Evolutionary conservation across 202 grass and related monocot species (phyloP), one percentile per base, ranked within the genome.

Genomic region (Eragrostis tef): DNA sequence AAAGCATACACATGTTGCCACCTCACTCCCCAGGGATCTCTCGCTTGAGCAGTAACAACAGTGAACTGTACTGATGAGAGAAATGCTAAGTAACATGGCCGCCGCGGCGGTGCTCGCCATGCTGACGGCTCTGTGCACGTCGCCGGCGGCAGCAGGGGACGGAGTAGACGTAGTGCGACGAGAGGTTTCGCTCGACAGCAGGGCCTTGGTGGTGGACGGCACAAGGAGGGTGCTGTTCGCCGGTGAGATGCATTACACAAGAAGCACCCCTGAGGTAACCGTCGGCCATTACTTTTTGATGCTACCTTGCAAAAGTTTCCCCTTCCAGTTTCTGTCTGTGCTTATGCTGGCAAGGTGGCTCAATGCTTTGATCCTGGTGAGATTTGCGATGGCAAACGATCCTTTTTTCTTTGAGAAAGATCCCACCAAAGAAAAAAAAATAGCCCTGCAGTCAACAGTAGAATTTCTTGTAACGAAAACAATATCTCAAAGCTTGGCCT

Each of bases 221-320:
- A 56, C 19, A 0, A 81, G 94, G 72, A 87, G 85, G 79, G 13
- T 97, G 43, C 46, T 94, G 63, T 97, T 97, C 80, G 89, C 94
- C 10, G 94, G 91, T 74, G 88, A 93, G 41, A 90, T 92, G 71
- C 94, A 97, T 71, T 94, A 94, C 64, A 70, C 91, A 22, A 87
- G 89, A 80, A 97, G 94, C 71, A 93, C 87, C 12, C 94, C 94
- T 78, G 47, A 91, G 89, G 94, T 97, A 47, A 73, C 5, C 24
- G 36, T 49, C 1, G 10, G 13, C 21, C 24, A 22, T 24, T 67
- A 4, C 24, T 24, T n/a, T n/a, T 17, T 58, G 61, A n/a, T 27
- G 72, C 43, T 21, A 13, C 4, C 34, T 22, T 29, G 49, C 13
- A 50, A 14, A 27, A 22, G 1, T 58, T 6, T 1, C 11, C 58